A percentile compares a stretch with the other conserved stretches of the same genome.
These are phyloP conservation scores for Limonium bicolor DNA, from an alignment of 148 eudicot species.

Conservation along the genomic window DNA sequence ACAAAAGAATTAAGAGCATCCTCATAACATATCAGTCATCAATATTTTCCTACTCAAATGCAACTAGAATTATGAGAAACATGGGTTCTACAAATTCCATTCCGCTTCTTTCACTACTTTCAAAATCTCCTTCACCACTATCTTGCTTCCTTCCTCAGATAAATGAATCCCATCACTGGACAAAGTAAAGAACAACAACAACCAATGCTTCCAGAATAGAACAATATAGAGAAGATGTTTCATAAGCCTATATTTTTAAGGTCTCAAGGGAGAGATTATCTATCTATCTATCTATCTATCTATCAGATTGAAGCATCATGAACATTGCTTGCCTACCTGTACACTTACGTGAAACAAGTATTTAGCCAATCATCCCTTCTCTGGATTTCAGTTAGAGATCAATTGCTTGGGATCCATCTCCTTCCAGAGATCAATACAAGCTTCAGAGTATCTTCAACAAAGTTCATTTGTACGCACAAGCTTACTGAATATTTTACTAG, in stretches of 20 bases:
- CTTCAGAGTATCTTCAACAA: conserved; percentile 60
- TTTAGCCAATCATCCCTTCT: conserved; percentile 56
- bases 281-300: too few relatives aligned
- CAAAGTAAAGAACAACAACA: not conserved
- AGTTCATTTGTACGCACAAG: conserved; percentile 72
- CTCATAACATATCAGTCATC: too few relatives aligned
- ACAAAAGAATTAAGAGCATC: too few relatives aligned
- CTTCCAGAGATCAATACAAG: conserved; percentile 48
- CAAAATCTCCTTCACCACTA: conserved; percentile 63
- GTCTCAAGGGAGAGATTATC: too few relatives aligned
- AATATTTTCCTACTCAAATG: too few relatives aligned
- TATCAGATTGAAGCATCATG: not conserved
- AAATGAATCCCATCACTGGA: conserved; percentile 85
- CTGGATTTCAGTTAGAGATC: conserved; percentile 84
- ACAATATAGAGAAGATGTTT: too few relatives aligned
- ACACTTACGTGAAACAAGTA: conserved; percentile 75
- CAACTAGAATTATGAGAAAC: too few relatives aligned
- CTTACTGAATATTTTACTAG: conserved; percentile 25
- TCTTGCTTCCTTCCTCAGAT: conserved; percentile 63
- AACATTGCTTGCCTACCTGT: not conserved
- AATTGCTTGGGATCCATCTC: conserved; percentile 50
- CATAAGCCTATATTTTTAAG: too few relatives aligned
- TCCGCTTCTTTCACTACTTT: conserved; percentile 14
- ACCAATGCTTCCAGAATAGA: too few relatives aligned
- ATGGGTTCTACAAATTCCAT: too few relatives aligned